Evolutionary conservation across 2,329 filamentous ascomycete genomes (phyloP), one percentile per base, ranked within the genome.

Genomic region (Talaromyces albobiverticillius): DNA sequence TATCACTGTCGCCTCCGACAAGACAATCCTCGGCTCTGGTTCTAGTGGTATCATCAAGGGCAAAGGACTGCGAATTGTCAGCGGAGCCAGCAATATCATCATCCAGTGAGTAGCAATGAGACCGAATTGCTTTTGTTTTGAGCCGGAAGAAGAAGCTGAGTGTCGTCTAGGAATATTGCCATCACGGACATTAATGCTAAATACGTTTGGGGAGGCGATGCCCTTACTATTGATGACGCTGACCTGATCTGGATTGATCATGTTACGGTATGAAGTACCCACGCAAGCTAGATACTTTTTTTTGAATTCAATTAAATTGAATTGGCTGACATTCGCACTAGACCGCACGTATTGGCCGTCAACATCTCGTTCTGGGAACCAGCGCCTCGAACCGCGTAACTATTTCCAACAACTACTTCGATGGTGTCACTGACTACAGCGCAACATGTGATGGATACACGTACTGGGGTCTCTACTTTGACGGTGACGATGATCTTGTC

Each of bases 171-270:
- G 60, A 83, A 82, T 68, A 70, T 82, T 53, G 75, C 78, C 51
- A 75, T 83, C 62, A 81, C 79, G 49, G 71, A 80, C 50, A 69
- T 84, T 46, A 83, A 84, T 72, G 76, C 80, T 14, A 62, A 79
- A 64, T 81, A 82, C 61, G 79, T 84, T 61, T 84, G 81, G 81
- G 81, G 81, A 52, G 81, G 81, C 51, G 81, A 83, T 64, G 81
- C 77, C 36, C 81, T 84, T 64, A 81, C 79, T 38, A 65, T 83
- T 6, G 70, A 80, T 53, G 69, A 73, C 41, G 64, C 72, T 13
- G 68, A 70, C 46, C 43, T 67, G 57, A 58, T 73, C 61, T 80
- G 79, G 78, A 76, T 80, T 57, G 79, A 81, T 66, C 78, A 80
- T 59, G 76, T 79, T 57, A 80, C 67, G 22, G 66, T 67, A 63